Percentiles rank a stretch among this genome's conserved stretches.
These are phyloP conservation scores for Amphirosellinia nigrospora DNA, from an alignment of 495 filamentous ascomycete genomes.

Conservation along the genomic window DNA sequence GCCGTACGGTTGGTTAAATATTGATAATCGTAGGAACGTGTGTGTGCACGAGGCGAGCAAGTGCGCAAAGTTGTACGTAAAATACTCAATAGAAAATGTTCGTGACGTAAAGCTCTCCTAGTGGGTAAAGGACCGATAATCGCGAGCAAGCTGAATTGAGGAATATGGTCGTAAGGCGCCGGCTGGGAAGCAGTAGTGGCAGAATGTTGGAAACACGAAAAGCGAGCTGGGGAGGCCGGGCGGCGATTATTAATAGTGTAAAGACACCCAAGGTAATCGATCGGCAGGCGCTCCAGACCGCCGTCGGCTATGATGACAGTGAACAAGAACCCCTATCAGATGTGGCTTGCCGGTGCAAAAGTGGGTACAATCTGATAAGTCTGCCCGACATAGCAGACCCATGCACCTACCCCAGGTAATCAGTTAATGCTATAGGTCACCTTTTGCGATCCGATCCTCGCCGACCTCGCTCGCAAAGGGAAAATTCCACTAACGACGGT, in stretches of 20 bases:
- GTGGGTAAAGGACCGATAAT: not conserved
- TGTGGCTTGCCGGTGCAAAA: constrained; percentile 26
- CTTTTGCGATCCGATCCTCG: not conserved
- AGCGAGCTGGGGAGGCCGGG: not conserved
- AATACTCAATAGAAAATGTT: not conserved
- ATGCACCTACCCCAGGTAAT: not conserved
- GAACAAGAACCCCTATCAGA: constrained; percentile 22
- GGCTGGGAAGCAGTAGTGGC: not conserved
- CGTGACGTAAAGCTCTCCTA: not conserved
- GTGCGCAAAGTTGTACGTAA: not conserved
- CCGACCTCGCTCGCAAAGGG: not conserved
- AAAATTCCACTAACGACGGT: not conserved
- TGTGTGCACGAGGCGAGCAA: not conserved
- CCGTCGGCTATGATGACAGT: constrained; percentile 19
- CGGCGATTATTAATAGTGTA: constrained; percentile 8
- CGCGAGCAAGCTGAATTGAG: not conserved
- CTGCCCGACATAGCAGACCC: not conserved
- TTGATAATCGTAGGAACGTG: not conserved
- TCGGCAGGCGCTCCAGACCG: constrained; percentile 19
- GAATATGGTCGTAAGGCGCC: not conserved
- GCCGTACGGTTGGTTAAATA: not conserved
- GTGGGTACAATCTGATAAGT: constrained; percentile 27
- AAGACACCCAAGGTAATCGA: not conserved
- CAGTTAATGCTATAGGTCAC: not conserved
- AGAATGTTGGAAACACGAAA: constrained; percentile 3